Conservation (phyloP, 352 stramenopile species). For the Blastocystis sp. region DNA sequence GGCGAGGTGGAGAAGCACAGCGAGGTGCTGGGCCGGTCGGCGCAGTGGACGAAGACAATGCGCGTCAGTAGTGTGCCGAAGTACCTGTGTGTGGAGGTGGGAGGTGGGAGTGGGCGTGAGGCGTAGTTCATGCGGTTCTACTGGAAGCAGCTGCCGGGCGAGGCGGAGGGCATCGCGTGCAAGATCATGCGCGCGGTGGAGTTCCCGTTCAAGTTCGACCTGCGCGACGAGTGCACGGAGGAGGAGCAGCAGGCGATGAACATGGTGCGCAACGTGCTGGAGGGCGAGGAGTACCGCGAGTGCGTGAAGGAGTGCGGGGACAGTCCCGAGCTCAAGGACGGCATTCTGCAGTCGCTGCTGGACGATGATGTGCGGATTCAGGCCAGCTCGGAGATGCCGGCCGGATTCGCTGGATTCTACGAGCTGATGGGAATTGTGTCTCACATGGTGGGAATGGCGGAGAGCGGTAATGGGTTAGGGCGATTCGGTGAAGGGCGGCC, state of each 20-base stretch:
- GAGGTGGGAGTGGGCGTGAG: not conserved
- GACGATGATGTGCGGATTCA: not conserved
- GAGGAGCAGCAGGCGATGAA: conserved; percentile 89
- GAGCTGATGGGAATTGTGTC: conserved; percentile 35
- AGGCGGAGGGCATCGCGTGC: conserved; percentile 91
- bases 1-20: conserved; percentile 93
- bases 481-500: conserved; percentile 34
- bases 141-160: conserved; percentile 93
- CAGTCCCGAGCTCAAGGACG: not conserved
- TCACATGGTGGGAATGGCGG: not conserved
- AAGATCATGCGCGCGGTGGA: conserved; percentile 96
- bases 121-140: conserved; percentile 91
- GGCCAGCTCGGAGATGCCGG: not conserved
- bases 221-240: conserved; percentile 92
- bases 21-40: conserved; percentile 86
- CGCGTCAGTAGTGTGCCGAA: conserved; percentile 90
- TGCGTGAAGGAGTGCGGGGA: conserved; percentile 19
- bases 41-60: conserved; percentile 89
- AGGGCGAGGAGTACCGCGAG: not conserved
- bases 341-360: conserved; percentile 13
- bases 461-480: not conserved
- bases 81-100: conserved; percentile 83
- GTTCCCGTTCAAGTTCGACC: conserved; percentile 87
- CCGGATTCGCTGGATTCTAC: conserved; percentile 39
- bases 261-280: conserved; percentile 72